These are phyloP conservation scores for Histomonas meleagridis DNA, from an alignment of 208 protist species.

Conservation along the genomic window DNA sequence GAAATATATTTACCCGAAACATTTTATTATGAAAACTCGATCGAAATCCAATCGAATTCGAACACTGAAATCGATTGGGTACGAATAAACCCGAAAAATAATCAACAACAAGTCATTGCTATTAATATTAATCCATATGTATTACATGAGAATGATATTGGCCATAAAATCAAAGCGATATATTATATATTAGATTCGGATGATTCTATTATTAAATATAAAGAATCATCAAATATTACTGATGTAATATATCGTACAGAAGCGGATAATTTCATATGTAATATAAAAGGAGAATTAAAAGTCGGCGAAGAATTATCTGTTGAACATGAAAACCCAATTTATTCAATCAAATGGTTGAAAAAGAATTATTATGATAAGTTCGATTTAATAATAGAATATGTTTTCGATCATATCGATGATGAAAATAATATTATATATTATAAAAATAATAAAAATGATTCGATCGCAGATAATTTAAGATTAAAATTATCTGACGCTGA, in stretches of 20 bases:
- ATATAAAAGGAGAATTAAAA: background rate
- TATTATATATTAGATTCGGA: too few relatives aligned
- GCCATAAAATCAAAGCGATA: background rate
- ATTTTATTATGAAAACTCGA: background rate
- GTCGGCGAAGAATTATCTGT: background rate
- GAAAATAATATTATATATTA: too few relatives aligned
- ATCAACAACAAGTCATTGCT: background rate
- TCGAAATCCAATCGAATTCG: background rate
- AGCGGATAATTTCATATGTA: too few relatives aligned
- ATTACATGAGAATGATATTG: background rate
- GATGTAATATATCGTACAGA: too few relatives aligned
- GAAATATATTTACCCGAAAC: background rate
- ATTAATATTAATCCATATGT: background rate
- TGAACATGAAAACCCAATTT: background rate
- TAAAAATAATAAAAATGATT: too few relatives aligned
- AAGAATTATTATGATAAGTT: too few relatives aligned
- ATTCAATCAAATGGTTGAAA: background rate
- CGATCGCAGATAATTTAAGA: too few relatives aligned
- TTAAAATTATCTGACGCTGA: too few relatives aligned
- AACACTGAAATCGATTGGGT: slow-evolving; percentile 3
- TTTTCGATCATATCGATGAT: too few relatives aligned
- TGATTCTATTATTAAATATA: background rate
- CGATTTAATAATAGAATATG: too few relatives aligned
- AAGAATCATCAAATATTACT: background rate
- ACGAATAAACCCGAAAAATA: background rate